Percentiles rank a stretch among this genome's conserved stretches.
Evolutionary conservation across 306 rosid genomes (phyloP).

Genomic region (Cercis canadensis): DNA sequence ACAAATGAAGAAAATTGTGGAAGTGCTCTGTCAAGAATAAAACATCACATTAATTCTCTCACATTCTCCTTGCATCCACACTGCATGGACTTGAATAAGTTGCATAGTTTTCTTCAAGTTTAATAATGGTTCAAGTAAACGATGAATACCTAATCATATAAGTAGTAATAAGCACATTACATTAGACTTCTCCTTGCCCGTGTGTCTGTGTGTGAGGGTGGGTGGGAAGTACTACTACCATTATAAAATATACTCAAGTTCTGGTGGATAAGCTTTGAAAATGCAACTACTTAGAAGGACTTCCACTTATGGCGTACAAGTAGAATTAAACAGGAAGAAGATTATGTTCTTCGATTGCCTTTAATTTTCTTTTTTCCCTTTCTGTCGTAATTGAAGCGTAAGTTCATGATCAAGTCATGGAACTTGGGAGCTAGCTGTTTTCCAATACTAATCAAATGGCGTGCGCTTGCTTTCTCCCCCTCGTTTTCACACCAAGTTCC

Average conservation of each 20-base stretch:
- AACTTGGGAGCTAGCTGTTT: constrained; percentile 54
- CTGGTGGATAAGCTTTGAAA: constrained; percentile 26
- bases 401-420: constrained; percentile 12
- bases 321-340: no score
- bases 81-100: no score
- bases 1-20: no score
- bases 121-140: background rate
- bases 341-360: no score
- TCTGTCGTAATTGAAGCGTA: background rate
- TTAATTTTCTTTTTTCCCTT: no score
- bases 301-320: constrained; percentile 32
- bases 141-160: constrained; percentile 26
- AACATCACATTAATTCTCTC: no score
- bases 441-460: constrained; percentile 43
- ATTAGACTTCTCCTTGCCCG: background rate
- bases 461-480: constrained; percentile 37
- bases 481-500: constrained; percentile 41
- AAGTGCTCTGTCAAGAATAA: no score
- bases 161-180: no score
- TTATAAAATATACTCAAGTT: constrained; percentile 29
- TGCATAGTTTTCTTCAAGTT: no score
- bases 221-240: constrained; percentile 8
- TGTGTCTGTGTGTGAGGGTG: constrained; percentile 8
- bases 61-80: no score
- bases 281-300: constrained; percentile 22